Base-by-base conservation (phyloP, 495 filamentous ascomycete genomes). In the Polyplosphaeria fusca region DNA sequence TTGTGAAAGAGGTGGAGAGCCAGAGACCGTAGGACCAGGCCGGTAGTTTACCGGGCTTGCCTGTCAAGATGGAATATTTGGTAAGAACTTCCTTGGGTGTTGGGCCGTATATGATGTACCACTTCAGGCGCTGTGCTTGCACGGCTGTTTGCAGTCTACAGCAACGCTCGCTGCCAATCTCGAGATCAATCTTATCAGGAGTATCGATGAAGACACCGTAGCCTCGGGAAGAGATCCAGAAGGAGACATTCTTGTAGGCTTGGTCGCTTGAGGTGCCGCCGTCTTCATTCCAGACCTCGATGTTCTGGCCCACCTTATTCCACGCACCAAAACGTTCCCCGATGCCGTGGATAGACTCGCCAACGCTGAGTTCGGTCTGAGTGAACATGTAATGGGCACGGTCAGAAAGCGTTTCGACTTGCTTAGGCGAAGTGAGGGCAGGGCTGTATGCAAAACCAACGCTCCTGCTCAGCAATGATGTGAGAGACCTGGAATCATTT, bases 181-280 rank as follows among this genome's bases (percentile, higher is more conserved):
- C 84, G 1, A 87, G 53, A 28, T 66, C 63, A 24, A 66, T 52
- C 22, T 61, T 59, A 7, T 59, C 63, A 0, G 63, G 63, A 1
- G 59, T 58, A 26, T 66, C 63, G 67, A 88, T 78, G 67, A 87
- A 87, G n/a, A 88, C 75, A 22, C 85, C 85, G 65, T 88, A 89
- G 1, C 84, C 84, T 13, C 75, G 72, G 0, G 80, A 85, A 52
- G 80, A 85, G 28, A 88, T 70, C 67, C 83, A 87, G 68, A 88
- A 88, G 1, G 83, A 79, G 5, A 88, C 75, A 61, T 88, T 88
- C 70, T 88, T 88, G 66, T 89, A 89, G 0, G 84, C 83, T 55
- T 86, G 77, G 46, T 88, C 85, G 16, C 77, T 82, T 0, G 79
- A 83, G 16, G 86, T 88, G 7, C 85, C 85, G 2, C 86, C 85